A percentile compares a stretch with the other conserved stretches of the same genome.
Evolutionary conservation across 225 moss, liverwort and hornwort species (phyloP).

Genomic region (Marchantia paleacea): DNA sequence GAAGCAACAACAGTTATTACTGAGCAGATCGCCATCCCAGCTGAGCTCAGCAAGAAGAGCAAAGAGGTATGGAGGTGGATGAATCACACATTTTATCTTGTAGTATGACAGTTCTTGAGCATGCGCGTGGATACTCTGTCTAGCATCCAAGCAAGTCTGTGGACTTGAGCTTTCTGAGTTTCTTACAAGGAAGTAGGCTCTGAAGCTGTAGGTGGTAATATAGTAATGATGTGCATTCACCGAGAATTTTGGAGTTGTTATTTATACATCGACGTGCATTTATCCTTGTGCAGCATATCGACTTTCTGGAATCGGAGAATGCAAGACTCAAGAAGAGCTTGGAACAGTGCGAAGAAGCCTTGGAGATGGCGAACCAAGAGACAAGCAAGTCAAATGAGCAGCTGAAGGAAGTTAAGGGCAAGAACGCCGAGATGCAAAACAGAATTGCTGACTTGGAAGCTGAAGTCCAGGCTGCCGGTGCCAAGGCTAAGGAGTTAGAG

Average conservation of each 20-base stretch:
- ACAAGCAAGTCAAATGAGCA: constrained; percentile 55
- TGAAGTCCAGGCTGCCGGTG: constrained; percentile 37
- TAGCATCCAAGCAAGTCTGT: too few relatives aligned
- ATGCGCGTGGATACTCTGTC: too few relatives aligned
- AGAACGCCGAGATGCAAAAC: constrained; percentile 35
- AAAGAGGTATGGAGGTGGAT: constrained; percentile 45
- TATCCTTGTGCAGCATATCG: constrained; percentile 38
- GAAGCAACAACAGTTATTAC: constrained; percentile 49
- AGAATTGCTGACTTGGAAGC: constrained; percentile 30
- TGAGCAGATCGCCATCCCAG: constrained; percentile 50
- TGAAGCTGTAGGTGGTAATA: too few relatives aligned
- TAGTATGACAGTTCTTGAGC: too few relatives aligned
- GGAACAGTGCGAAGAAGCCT: constrained; percentile 58
- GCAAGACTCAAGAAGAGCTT: constrained; percentile 40
- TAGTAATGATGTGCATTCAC: too few relatives aligned
- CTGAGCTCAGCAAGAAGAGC: constrained; percentile 54
- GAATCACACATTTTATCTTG: neutral
- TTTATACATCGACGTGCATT: neutral
- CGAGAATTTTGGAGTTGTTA: too few relatives aligned
- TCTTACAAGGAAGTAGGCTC: neutral
- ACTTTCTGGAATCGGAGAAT: constrained; percentile 42
- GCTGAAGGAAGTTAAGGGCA: constrained; percentile 39
- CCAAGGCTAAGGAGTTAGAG: constrained; percentile 49
- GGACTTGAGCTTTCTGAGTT: neutral
- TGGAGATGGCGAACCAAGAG: constrained; percentile 54